phyloP scores from a whole-genome alignment of 2,329 filamentous ascomycete genomes.

The Exophiala bonariae region DNA sequence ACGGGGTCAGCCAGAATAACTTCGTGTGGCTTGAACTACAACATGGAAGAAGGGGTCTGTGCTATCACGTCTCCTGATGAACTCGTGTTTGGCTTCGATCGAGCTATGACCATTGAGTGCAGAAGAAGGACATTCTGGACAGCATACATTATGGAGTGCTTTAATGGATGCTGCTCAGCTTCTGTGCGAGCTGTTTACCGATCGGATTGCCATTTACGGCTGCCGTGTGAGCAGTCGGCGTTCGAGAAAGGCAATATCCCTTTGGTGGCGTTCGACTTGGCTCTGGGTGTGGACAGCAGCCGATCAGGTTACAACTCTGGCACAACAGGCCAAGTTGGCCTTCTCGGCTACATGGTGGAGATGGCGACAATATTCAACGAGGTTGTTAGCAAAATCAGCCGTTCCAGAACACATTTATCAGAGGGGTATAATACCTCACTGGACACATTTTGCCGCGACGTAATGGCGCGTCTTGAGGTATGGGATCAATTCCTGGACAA shows the following conservation, averaged over 20 bases:
- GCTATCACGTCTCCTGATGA: constrained; percentile 44
- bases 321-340: constrained; percentile 8
- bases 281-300: neutral
- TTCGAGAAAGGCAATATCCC: constrained; percentile 63
- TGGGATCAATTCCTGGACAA: constrained; percentile 12
- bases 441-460: constrained; percentile 7
- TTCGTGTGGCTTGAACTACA: constrained; percentile 61
- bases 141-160: constrained; percentile 68
- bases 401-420: neutral
- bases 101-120: constrained; percentile 62
- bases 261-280: constrained; percentile 48
- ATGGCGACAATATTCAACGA: constrained; percentile 26
- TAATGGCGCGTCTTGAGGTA: constrained; percentile 2
- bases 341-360: constrained; percentile 22
- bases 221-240: constrained; percentile 61
- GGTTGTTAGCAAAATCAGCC: constrained; percentile 12
- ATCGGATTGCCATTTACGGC: constrained; percentile 65
- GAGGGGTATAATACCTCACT: constrained; percentile 3
- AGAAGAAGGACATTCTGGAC: constrained; percentile 72
- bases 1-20: constrained; percentile 62
- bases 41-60: constrained; percentile 59
- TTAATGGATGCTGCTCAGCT: constrained; percentile 59
- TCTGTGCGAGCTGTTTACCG: constrained; percentile 58
- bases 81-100: constrained; percentile 60
- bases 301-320: neutral